phyloP scores from a whole-genome alignment of 192 early-diverging fungal genomes.

The Backusella tarrabulga region DNA sequence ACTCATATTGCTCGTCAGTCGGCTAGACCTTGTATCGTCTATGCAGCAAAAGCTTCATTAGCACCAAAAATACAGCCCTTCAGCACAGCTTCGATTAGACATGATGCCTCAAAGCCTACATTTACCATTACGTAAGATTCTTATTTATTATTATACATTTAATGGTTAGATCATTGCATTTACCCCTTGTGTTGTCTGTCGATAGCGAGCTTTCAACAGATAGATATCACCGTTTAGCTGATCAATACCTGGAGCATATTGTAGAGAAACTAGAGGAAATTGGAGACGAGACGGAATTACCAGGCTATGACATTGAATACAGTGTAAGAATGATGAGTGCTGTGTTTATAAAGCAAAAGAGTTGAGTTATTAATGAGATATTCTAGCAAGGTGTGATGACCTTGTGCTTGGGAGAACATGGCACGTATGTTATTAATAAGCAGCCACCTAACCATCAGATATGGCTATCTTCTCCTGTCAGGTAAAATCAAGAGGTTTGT shows the following conservation, averaged over 20 bases:
- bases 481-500: slow-evolving; percentile 30
- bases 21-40: neutral
- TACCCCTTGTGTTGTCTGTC: no score
- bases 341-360: no score
- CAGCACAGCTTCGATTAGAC: neutral
- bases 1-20: neutral
- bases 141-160: neutral
- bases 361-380: neutral
- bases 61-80: neutral
- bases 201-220: slow-evolving; percentile 48
- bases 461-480: slow-evolving; percentile 91
- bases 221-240: slow-evolving; percentile 62
- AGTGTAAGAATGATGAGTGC: slow-evolving; percentile 48
- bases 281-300: slow-evolving; percentile 64
- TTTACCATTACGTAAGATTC: slow-evolving; percentile 12
- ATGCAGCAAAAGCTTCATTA: neutral
- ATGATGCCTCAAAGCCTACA: neutral
- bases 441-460: slow-evolving; percentile 98
- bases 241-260: slow-evolving; percentile 63
- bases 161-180: neutral
- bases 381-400: slow-evolving; percentile 83
- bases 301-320: slow-evolving; percentile 80
- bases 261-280: slow-evolving; percentile 74
- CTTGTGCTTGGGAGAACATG: slow-evolving; percentile 67
- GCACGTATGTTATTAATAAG: slow-evolving; percentile 97